phyloP scores from a whole-genome alignment of 83 land plant genomes.

The Isoetes engelmannii region DNA sequence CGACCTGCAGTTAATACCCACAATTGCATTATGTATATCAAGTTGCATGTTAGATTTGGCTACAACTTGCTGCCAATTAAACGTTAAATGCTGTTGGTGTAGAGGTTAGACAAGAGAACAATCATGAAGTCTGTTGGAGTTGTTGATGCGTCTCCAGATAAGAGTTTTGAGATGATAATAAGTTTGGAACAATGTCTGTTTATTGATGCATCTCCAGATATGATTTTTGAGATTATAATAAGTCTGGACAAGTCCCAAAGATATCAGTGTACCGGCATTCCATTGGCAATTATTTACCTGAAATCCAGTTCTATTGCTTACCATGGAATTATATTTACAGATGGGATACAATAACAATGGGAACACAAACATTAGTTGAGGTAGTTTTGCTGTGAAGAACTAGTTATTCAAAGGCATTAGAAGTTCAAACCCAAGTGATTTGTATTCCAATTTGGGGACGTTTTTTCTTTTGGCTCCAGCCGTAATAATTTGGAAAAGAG shows the following conservation, averaged over 20 bases:
- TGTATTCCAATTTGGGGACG: no score
- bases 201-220: constrained; percentile 70
- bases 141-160: constrained; percentile 68
- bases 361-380: no score
- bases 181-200: no score
- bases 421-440: no score
- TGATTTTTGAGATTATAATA: constrained; percentile 76
- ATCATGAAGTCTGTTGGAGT: constrained; percentile 82
- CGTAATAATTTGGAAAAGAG: no score
- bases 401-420: no score
- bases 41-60: no score
- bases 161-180: constrained; percentile 75
- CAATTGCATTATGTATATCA: no score
- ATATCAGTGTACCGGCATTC: constrained; percentile 53
- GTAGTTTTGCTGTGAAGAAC: no score
- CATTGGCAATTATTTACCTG: neutral
- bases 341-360: constrained; percentile 19
- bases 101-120: constrained; percentile 56
- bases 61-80: neutral
- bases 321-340: constrained; percentile 1
- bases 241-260: constrained; percentile 55
- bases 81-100: constrained; percentile 5
- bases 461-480: no score
- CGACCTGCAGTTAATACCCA: no score
- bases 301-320: neutral